A percentile compares a stretch with the other conserved stretches of the same genome.
Evolutionary conservation across 768 basidiomycete genomes (phyloP).

Genomic region (Psilocybe subaeruginosa): DNA sequence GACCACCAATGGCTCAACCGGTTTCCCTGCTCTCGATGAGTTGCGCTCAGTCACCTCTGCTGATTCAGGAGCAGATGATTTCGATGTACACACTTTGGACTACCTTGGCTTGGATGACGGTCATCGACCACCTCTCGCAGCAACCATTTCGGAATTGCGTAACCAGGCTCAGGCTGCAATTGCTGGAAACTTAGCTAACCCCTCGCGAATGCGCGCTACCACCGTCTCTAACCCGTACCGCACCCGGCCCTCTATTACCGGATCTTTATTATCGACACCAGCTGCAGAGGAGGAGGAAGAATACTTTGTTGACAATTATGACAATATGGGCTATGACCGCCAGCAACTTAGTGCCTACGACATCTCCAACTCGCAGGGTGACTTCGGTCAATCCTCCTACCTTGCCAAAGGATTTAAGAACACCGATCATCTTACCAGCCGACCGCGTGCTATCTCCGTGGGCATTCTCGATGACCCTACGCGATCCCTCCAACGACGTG

Average conservation of each 20-base stretch:
- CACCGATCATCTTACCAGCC: constrained; percentile 65
- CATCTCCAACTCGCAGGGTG: constrained; percentile 48
- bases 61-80: constrained; percentile 82
- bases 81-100: constrained; percentile 93
- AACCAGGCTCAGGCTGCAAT: constrained; percentile 91
- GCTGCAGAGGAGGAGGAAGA: constrained; percentile 78
- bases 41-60: constrained; percentile 79
- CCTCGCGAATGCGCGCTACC: constrained; percentile 81
- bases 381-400: constrained; percentile 58
- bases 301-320: constrained; percentile 62
- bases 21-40: constrained; percentile 75
- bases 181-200: constrained; percentile 79
- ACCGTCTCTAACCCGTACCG: constrained; percentile 96
- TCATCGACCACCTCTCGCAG: constrained; percentile 75
- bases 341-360: constrained; percentile 71
- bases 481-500: constrained; percentile 67
- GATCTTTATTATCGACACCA: constrained; percentile 66
- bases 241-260: constrained; percentile 57
- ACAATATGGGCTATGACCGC: constrained; percentile 50
- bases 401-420: constrained; percentile 77
- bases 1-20: constrained; percentile 56
- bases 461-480: constrained; percentile 83
- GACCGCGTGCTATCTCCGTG: constrained; percentile 88
- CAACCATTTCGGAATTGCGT: constrained; percentile 86
- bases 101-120: constrained; percentile 90